Evolutionary conservation across 768 basidiomycete genomes (phyloP), one percentile per base, ranked within the genome.

Genomic region (Pholiota molesta): DNA sequence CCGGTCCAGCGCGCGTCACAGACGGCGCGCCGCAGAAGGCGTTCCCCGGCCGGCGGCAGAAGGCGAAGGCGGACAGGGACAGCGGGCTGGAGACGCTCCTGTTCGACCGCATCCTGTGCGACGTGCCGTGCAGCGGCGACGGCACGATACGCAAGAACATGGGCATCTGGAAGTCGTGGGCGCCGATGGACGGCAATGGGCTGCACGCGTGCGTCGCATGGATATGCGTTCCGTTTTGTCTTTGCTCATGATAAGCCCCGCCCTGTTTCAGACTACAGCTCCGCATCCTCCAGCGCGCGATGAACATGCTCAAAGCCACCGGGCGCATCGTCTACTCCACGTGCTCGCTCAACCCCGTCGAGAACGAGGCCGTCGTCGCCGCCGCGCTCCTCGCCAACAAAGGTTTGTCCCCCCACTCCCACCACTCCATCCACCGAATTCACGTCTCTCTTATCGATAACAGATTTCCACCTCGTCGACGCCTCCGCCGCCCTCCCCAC

Each of bases 81-180:
- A 76, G 77, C 33, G 76, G 73, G 26, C 71, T 80, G 21, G 77
- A 78, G 51, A 81, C 84, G 31, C 78, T 99, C 55, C 74, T 89
- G 60, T 99, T 97, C 69, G 97, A 99, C 73, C 82, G 97, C 33
- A 97, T 99, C 61, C 76, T 99, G 35, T 96, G 95, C 54, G 97
- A 99, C 72, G 97, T 99, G 9, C 97, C 97, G 9, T 99, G 97
- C 72, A 95, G 93, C 68, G 97, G 97, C 4, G 97, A 99, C 72
- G 97, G 97, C 0, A 99, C 97, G 0, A 74, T 98, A 60, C 78
- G 97, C 64, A 99, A 99, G 81, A 99, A 99, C 72, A 73, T 92
- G 14, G 92, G 89, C 0, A 97, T 99, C 42, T 99, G 97, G 97
- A 92, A 90, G 72, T 82, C 83, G 44, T 99, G 97, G 97, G 86